A percentile compares a stretch with the other conserved stretches of the same genome.
phyloP scores from a whole-genome alignment of 768 basidiomycete species.

The Paxillus rubicundulus region DNA sequence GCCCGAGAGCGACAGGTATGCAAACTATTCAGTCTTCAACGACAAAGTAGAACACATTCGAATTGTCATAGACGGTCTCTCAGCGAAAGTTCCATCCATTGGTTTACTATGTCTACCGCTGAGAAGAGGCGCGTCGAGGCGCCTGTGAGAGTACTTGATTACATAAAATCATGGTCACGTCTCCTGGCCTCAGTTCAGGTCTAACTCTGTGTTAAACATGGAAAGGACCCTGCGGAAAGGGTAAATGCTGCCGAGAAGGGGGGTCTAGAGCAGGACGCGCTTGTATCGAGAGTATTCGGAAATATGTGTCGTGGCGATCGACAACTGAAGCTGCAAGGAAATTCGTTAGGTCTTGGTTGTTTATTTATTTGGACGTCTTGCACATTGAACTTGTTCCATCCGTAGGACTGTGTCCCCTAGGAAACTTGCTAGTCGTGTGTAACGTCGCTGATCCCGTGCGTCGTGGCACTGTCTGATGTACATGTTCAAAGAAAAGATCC shows the following conservation, averaged over 20 bases:
- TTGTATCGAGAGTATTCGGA: neutral
- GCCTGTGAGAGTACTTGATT: conserved; percentile 16
- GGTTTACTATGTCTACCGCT: conserved; percentile 3
- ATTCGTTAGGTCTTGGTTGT: too few species aligned
- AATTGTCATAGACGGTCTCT: conserved; percentile 13
- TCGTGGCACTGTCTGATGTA: too few species aligned
- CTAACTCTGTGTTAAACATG: conserved; percentile 14
- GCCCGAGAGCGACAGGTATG: conserved; percentile 14
- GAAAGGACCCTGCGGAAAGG: neutral
- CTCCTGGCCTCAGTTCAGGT: conserved; percentile 17
- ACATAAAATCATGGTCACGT: conserved; percentile 12
- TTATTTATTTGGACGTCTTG: conserved; percentile 32
- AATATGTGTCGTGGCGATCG: too few species aligned
- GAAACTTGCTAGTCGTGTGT: too few species aligned
- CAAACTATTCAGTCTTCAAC: conserved; percentile 21
- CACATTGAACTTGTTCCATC: too few species aligned
- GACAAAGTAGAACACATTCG: conserved; percentile 11
- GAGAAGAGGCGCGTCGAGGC: conserved; percentile 3
- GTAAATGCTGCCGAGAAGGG: neutral
- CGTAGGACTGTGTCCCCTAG: too few species aligned
- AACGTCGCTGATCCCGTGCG: too few species aligned
- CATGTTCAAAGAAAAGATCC: too few species aligned
- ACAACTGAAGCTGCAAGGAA: too few species aligned
- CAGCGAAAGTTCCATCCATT: conserved; percentile 10
- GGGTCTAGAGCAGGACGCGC: neutral